Base-by-base conservation (phyloP, 1,284 basidiomycete species). In the Anthracocystis walkeri region DNA sequence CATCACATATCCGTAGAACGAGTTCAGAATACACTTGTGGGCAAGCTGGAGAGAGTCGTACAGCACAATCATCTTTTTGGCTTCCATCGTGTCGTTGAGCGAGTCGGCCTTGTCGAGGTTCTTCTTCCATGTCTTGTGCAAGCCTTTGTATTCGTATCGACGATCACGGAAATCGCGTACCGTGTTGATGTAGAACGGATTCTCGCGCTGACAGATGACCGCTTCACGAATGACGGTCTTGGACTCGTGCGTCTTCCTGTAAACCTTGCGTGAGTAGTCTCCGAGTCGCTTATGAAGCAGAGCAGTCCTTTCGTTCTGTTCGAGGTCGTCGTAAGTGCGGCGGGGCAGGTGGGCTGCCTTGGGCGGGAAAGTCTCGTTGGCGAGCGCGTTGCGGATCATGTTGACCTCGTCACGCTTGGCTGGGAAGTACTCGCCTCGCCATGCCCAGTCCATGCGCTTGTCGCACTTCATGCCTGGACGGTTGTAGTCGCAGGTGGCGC, bases 1-100 rank as follows among this genome's bases (percentile, higher is more conserved):
- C 97, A 99, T 99, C 86, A 99, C 97, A 83, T 99, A 99, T 52
- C 97, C 97, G 86, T 99, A 99, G 89, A 99, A 99, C 3, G 96
- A 98, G 88, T 99, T 99, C 79, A 99, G 90, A 85, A 99, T 99
- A 86, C 95, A 98, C 88, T 99, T 99, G 89, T 99, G 97, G 5
- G 97, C 97, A 18, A 99, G 91, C 86, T 99, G 97, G n/a, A 99
- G 89, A 11, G 97, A 99, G 86, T 99, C 97, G 75, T 99, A 99
- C 16, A 99, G 87, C n/a, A 99, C 95, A 77, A 99, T 95, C 93
- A 99, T 95, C 88, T 97, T 97, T 88, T 93, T 97, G 48, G 97
- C 97, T 86, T 99, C 97, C 77, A 96, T 93, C 49, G 96, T 89
- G 80, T 96, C 94, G 7, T 91, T 90, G 31, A 97, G 89, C 18